Evolutionary conservation across 2,329 filamentous ascomycete species (phyloP), one percentile per base, ranked within the genome.

Genomic region (Trematosphaeria pertusa): DNA sequence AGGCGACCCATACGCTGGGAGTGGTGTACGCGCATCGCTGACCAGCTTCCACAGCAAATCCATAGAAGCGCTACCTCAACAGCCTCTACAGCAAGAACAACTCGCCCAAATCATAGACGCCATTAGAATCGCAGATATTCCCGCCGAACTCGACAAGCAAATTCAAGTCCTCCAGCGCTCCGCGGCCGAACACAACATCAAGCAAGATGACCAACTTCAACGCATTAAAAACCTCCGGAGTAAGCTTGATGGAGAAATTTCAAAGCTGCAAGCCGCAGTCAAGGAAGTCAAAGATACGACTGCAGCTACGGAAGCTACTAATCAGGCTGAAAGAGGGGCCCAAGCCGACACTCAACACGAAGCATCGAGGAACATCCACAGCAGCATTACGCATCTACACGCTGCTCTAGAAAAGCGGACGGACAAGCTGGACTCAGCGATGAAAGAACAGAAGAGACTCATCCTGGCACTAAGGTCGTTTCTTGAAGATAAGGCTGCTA

Each of bases 101-200:
- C 17, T 15, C 12, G 20, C 10, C 11, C 32, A 43, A 21, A 43
- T 43, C 17, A 21, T 43, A 10, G 40, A 43, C 26, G 40, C 40
- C 2, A 43, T 43, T 15, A n/a, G 15, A 19, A 22, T 37, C n/a
- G 40, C 40, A n/a, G 40, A 43, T 19, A 36, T 43, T 17, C 40
- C 40, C 3, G 18, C 40, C 21, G 40, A 43, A 20, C 31, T 43
- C 5, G 32, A 20, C 2, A 43, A 43, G 32, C 40, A 43, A 19
- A 43, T 43, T 14, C 10, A 24, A 11, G 40, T 43, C 3, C 40
- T 43, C 20, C 40, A 43, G 14, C 32, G 32, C 11, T 26, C 15
- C 10, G 32, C 32, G 5, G 15, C 15, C 15, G 31, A 7, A 2
- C 40, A 43, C 17, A 33, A 30, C 9, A 17, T 43, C 21, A 20